These are phyloP conservation scores for Closterium sp. DNA, from an alignment of 139 green algal genomes.

Conservation along the genomic window DNA sequence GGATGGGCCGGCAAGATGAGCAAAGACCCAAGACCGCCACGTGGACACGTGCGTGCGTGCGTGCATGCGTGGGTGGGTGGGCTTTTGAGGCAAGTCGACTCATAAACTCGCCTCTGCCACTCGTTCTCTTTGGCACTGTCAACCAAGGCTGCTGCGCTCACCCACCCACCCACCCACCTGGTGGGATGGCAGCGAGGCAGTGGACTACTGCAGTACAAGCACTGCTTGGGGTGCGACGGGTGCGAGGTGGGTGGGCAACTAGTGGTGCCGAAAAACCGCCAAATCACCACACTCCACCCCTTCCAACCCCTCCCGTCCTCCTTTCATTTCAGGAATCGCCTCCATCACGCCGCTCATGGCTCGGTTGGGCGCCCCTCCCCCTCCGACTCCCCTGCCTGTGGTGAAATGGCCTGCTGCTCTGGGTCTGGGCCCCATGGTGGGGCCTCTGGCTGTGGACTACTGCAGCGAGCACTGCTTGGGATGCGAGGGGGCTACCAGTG, in stretches of 20 bases:
- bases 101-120: no score
- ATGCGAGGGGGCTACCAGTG: no score
- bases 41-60: not conserved
- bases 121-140: no score
- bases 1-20: not conserved
- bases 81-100: no score
- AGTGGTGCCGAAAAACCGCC: no score
- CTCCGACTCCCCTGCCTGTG: not conserved
- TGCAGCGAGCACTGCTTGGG: not conserved
- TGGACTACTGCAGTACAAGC: no score
- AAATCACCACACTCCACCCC: not conserved
- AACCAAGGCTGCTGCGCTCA: no score
- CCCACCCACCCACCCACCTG: no score
- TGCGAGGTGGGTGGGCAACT: no score
- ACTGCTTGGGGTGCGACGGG: no score
- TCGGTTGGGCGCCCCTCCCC: not conserved
- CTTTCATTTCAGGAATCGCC: not conserved
- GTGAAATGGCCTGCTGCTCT: not conserved
- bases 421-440: not conserved
- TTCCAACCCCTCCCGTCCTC: not conserved
- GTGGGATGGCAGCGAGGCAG: no score
- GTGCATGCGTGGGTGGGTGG: not conserved
- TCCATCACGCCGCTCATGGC: not conserved
- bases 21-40: not conserved
- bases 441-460: not conserved